These are phyloP conservation scores for Boletus vinaceobasis DNA, from an alignment of 768 basidiomycete species.

Conservation along the genomic window DNA sequence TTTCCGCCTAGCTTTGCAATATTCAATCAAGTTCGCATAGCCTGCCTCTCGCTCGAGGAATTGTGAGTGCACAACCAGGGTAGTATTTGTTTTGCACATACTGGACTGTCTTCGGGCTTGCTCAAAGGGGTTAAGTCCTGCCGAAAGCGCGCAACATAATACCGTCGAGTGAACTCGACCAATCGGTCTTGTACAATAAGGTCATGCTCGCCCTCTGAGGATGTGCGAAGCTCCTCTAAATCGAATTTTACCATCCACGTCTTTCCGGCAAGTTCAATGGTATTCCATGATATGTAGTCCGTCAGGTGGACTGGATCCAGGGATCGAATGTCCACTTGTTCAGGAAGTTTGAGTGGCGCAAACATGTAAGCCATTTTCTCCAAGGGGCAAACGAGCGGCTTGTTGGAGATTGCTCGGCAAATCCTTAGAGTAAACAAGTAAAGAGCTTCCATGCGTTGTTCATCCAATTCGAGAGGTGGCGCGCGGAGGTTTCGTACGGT, in stretches of 20 bases:
- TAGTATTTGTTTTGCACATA: slow-evolving; percentile 35
- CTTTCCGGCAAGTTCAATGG: slow-evolving; percentile 48
- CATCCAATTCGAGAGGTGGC: slow-evolving; percentile 47
- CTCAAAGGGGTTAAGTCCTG: slow-evolving; percentile 71
- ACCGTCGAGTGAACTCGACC: slow-evolving; percentile 74
- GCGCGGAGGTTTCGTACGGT: slow-evolving; percentile 44
- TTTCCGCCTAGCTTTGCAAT: slow-evolving; percentile 59
- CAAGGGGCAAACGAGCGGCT: slow-evolving; percentile 53
- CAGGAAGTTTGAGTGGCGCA: slow-evolving; percentile 49
- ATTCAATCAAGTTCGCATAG: slow-evolving; percentile 63
- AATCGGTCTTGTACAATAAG: slow-evolving; percentile 72
- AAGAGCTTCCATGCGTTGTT: slow-evolving; percentile 45
- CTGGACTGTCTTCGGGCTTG: slow-evolving; percentile 61
- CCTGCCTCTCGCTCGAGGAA: slow-evolving; percentile 53
- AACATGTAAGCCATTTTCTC: slow-evolving; percentile 63
- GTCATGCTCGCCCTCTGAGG: slow-evolving; percentile 46
- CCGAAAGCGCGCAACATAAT: slow-evolving; percentile 53
- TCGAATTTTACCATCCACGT: slow-evolving; percentile 50
- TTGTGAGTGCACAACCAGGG: slow-evolving; percentile 1
- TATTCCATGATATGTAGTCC: slow-evolving; percentile 61
- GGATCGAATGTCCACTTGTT: slow-evolving; percentile 27
- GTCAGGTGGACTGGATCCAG: slow-evolving; percentile 31
- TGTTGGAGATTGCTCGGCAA: slow-evolving; percentile 63
- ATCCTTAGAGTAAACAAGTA: slow-evolving; percentile 63
- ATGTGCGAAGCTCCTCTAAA: slow-evolving; percentile 33